Evolutionary conservation across 495 filamentous ascomycete species (phyloP).

Genomic region (Penicillium robsamsonii): DNA sequence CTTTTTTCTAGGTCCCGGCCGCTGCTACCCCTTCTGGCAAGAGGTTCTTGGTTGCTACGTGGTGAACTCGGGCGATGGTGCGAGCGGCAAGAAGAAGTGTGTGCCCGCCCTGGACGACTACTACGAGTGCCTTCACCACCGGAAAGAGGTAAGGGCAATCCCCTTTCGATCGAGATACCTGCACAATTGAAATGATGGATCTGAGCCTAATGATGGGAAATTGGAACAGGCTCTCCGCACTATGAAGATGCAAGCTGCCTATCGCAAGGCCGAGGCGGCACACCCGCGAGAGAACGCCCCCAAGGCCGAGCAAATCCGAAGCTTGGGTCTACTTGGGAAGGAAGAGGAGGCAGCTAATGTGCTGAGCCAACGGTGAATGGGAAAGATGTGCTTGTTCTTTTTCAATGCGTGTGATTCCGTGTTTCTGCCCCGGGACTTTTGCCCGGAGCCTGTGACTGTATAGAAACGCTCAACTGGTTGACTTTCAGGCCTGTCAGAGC

Average conservation of each 20-base stretch:
- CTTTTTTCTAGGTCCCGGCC: slow-evolving; percentile 63
- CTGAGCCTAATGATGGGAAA: slow-evolving; percentile 5
- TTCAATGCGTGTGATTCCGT: slow-evolving; percentile 32
- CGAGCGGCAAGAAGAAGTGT: slow-evolving; percentile 88
- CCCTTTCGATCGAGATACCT: slow-evolving; percentile 11
- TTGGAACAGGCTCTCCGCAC: slow-evolving; percentile 68
- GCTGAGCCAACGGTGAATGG: slow-evolving; percentile 38
- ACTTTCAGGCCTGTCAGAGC: slow-evolving; percentile 20
- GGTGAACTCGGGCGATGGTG: slow-evolving; percentile 70
- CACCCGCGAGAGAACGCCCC: slow-evolving; percentile 73
- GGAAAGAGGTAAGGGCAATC: slow-evolving; percentile 75
- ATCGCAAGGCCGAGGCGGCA: slow-evolving; percentile 74
- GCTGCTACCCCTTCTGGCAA: slow-evolving; percentile 99
- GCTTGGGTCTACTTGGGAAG: slow-evolving; percentile 75
- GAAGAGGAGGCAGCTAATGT: slow-evolving; percentile 74
- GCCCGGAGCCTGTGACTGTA: slow-evolving; percentile 37
- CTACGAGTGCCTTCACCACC: slow-evolving; percentile 97
- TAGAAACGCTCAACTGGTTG: slow-evolving; percentile 39
- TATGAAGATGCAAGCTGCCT: slow-evolving; percentile 77
- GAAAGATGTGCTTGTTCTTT: slow-evolving; percentile 26
- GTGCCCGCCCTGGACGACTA: slow-evolving; percentile 89
- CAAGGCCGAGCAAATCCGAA: slow-evolving; percentile 74
- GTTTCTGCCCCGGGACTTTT: slow-evolving; percentile 26
- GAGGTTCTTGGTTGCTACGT: slow-evolving; percentile 88
- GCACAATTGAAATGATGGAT: background rate